Evolutionary conservation across 352 stramenopile genomes (phyloP), one percentile per base, ranked within the genome.

Genomic region (Phytophthora ohioensis): DNA sequence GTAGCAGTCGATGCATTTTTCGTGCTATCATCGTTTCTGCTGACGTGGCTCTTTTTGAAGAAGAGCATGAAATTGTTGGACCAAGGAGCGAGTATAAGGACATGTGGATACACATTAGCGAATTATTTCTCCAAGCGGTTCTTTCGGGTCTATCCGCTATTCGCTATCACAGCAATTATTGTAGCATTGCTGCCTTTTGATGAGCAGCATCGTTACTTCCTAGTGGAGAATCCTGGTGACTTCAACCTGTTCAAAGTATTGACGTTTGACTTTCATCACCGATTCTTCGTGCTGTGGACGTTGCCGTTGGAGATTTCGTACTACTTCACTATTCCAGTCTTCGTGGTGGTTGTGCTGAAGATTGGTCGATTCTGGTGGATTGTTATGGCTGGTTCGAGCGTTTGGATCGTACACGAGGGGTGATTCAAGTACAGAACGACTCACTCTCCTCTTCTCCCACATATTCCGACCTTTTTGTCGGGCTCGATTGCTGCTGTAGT

Each of bases 71-170:
- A 78, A 49, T 21, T 82, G 17, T 11, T 77, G 21, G 15, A 52
- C 17, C 62, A 72, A 55, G 45, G 57, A 21, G 64, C 74, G 1
- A 70, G 42, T 13, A 5, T 35, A 21, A 42, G 51, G 3, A 52
- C 56, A 54, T 78, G 60, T 65, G 34, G n/a, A 10, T 66, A 68
- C 21, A 56, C 51, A 11, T 57, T 81, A 9, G 8, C 31, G 15
- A 77, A 85, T 54, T 87, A 89, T 49, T 78, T 82, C 36, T 67
- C 43, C 9, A 85, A 84, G 39, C 71, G 79, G 2, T 82, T 87
- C 38, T 79, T 89, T n/a, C 78, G 76, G 31, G 81, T 88, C 8
- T 89, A 89, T 36, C 78, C 81, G 47, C 55, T 87, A 2, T 89
- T 89, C 39, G 60, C 60, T 27, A 56, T 76, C 4, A 64, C 75